These are phyloP conservation scores for Boechera retrofracta DNA, from an alignment of 345 rosid genomes.

Conservation along the genomic window DNA sequence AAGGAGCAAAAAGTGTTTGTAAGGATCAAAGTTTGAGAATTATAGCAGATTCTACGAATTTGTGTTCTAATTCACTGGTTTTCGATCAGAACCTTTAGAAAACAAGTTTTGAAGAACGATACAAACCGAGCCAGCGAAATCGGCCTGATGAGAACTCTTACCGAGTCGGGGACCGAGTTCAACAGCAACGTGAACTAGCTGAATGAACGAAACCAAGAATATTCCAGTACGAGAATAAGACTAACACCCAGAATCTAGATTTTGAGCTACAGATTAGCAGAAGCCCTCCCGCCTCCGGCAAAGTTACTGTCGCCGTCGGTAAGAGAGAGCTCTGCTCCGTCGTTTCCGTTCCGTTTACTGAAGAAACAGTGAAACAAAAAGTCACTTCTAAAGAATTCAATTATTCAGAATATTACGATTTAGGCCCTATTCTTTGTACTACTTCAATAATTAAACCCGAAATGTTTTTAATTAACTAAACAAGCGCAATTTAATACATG, in stretches of 20 bases:
- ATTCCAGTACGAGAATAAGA: constrained; percentile 1
- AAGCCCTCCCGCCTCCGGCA: constrained; percentile 10
- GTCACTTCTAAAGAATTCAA: not conserved
- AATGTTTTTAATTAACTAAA: not conserved
- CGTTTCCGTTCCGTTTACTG: not conserved
- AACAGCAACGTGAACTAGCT: not conserved
- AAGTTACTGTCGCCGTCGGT: constrained; percentile 23
- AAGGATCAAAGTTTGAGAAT: constrained; percentile 1
- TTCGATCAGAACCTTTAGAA: not conserved
- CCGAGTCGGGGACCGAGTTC: constrained; percentile 4
- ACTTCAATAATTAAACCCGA: not conserved
- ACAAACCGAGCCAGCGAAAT: not conserved
- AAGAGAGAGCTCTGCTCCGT: constrained; percentile 18
- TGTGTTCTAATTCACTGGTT: not conserved
- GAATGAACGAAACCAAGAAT: not conserved
- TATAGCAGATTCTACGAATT: constrained; percentile 8
- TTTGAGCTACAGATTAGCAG: not conserved
- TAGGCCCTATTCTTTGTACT: not conserved
- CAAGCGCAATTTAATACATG: not conserved
- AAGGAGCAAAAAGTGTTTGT: not conserved
- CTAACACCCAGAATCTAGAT: not conserved
- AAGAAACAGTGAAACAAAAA: not conserved
- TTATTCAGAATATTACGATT: not conserved
- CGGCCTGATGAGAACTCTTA: not conserved
- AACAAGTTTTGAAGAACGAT: not conserved